These are phyloP conservation scores for Podospora fimiseda DNA, from an alignment of 495 filamentous ascomycete genomes.

Conservation along the genomic window DNA sequence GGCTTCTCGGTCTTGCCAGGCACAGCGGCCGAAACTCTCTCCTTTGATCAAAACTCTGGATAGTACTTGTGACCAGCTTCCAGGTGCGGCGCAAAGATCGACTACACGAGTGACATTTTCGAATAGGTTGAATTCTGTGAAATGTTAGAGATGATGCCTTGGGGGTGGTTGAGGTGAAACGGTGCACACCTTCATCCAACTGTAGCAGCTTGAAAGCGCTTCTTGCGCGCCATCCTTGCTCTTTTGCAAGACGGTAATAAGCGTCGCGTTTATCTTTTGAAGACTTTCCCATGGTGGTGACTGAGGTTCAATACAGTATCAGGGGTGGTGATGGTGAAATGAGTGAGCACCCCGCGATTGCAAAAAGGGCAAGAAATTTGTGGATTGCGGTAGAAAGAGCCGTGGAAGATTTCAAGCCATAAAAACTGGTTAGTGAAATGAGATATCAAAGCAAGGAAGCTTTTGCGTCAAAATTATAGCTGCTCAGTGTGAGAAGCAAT, in stretches of 20 bases:
- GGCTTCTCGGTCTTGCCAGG: slow-evolving; percentile 77
- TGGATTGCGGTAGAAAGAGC: background rate
- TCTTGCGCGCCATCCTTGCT: slow-evolving; percentile 95
- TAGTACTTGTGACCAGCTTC: slow-evolving; percentile 94
- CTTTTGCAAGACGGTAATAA: slow-evolving; percentile 95
- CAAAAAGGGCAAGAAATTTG: background rate
- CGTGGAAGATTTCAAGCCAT: background rate
- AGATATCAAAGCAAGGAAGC: no score
- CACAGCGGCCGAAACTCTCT: slow-evolving; percentile 75
- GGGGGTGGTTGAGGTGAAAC: background rate
- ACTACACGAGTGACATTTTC: slow-evolving; percentile 82
- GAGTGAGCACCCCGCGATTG: background rate
- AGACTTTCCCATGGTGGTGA: slow-evolving; percentile 79
- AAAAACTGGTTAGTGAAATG: background rate
- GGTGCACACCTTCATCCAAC: slow-evolving; percentile 63
- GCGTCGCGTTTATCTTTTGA: slow-evolving; percentile 98
- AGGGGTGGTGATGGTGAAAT: background rate
- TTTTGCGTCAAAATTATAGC: no score
- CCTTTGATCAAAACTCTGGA: slow-evolving; percentile 88
- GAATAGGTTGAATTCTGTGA: slow-evolving; percentile 82
- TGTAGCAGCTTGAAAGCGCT: slow-evolving; percentile 96
- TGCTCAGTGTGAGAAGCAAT: background rate
- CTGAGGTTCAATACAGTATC: background rate
- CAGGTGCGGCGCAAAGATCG: slow-evolving; percentile 91
- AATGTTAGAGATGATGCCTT: background rate